Base-by-base conservation (phyloP, 306 rosid genomes). In the Prunus mongolica region DNA sequence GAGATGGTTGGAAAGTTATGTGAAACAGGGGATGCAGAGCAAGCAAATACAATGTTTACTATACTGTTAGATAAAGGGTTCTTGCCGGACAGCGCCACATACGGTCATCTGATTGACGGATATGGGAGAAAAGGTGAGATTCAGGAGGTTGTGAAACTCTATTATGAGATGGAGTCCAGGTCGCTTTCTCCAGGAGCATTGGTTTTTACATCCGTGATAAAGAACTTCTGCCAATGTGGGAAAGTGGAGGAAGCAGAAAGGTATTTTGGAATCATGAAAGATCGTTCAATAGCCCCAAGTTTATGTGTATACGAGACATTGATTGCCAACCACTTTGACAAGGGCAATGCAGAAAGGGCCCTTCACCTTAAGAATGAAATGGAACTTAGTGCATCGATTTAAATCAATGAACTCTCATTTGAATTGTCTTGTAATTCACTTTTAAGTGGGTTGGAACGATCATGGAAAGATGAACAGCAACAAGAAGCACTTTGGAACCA, bases 221-320 rank as follows among this genome's bases (percentile, higher is more conserved):
- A 32, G 83, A 81, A 87, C 85, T 82, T 88, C 51, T 89, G 89
- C 60, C 67, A 73, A 6, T 63, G 75, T 64, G 91, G 96, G 20
- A 89, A 84, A 83, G 14, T 83, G 80, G 93, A 80, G 71, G 92
- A 89, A 50, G 97, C 93, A 0, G 94, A 90, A 60, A 94, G 80
- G 74, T 89, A 79, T 77, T 65, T 89, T 14, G 69, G 85, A 70
- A 58, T 85, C 41, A 84, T 92, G 98, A 86, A 81, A 84, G 85
- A 88, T 78, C 82, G 87, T n/a, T 81, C 54, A 8, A 45, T 88
- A 44, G 71, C 78, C 54, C 89, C 89, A 38, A 58, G 69, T 80
- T 44, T 58, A 0, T 27, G 65, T 41, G 77, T 84, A 58, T 88
- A 87, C 27, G 79, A 82, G 85, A 76, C 80, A 1, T 72, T 90